Evolutionary conservation across 2,329 filamentous ascomycete genomes (phyloP).

Genomic region (Sarocladium kiliense): DNA sequence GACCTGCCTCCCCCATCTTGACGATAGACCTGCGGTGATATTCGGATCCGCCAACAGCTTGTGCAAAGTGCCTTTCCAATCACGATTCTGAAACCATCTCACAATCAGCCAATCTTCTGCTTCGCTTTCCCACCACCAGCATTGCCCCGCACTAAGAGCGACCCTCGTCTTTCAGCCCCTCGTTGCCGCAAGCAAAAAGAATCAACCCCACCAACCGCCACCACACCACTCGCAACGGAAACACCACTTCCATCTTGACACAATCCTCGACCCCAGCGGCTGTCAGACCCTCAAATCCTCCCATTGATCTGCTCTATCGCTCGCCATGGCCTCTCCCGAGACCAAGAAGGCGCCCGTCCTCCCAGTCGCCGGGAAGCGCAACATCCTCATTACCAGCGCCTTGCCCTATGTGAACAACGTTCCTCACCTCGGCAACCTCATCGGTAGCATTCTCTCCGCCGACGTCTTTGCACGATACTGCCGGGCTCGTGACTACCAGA

Average conservation of each 20-base stretch:
- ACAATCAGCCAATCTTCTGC: neutral
- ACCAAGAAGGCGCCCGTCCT: slow-evolving; percentile 41
- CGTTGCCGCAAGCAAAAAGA: slow-evolving; percentile 3
- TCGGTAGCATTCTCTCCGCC: slow-evolving; percentile 81
- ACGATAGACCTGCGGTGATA: too few relatives aligned
- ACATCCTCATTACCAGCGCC: slow-evolving; percentile 88
- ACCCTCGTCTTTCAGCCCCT: slow-evolving; percentile 2
- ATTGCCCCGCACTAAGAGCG: neutral
- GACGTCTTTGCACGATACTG: slow-evolving; percentile 82
- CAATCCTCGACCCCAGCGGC: neutral
- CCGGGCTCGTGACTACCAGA: slow-evolving; percentile 72
- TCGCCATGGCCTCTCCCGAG: slow-evolving; percentile 10
- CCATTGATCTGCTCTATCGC: neutral
- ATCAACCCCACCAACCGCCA: slow-evolving; percentile 5
- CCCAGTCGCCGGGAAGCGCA: slow-evolving; percentile 69
- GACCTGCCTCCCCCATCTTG: too few relatives aligned
- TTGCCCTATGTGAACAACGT: slow-evolving; percentile 74
- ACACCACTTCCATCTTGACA: neutral
- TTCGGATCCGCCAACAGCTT: too few relatives aligned
- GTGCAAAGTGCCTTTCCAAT: too few relatives aligned
- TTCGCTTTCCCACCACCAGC: neutral
- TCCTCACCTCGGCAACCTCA: slow-evolving; percentile 83
- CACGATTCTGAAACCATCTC: neutral
- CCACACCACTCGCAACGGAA: neutral
- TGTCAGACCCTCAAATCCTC: neutral